A percentile compares a stretch with the other conserved stretches of the same genome.
phyloP scores from a whole-genome alignment of 225 moss, liverwort and hornwort genomes.

The Polytrichum formosum region DNA sequence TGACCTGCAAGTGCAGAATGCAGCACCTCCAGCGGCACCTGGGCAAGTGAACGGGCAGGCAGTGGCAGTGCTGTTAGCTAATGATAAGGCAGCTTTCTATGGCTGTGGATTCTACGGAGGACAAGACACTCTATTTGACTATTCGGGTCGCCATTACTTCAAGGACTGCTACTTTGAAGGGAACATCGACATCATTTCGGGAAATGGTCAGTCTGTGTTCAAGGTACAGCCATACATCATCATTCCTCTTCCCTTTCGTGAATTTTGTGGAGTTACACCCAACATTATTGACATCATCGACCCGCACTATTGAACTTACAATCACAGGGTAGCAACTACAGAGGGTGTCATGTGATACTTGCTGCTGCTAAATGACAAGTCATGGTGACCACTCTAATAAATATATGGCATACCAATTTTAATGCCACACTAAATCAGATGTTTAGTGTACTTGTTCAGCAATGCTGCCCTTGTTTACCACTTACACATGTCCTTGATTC shows the following conservation, averaged over 20 bases:
- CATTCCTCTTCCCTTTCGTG: too few species aligned
- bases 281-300: too few species aligned
- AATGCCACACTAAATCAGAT: too few species aligned
- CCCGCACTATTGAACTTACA: too few species aligned
- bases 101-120: slow-evolving; percentile 64
- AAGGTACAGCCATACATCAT: slow-evolving; percentile 29
- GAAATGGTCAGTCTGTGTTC: slow-evolving; percentile 64
- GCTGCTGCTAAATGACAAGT: too few species aligned
- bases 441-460: too few species aligned
- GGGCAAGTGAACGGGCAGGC: slow-evolving; percentile 63
- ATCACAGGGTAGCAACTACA: too few species aligned
- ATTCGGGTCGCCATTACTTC: slow-evolving; percentile 63
- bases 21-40: slow-evolving; percentile 47
- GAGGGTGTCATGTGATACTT: too few species aligned
- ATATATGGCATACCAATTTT: too few species aligned
- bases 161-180: slow-evolving; percentile 54
- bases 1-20: slow-evolving; percentile 27
- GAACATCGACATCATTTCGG: slow-evolving; percentile 68
- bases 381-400: too few species aligned
- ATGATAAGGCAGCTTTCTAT: slow-evolving; percentile 66
- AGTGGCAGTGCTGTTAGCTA: slow-evolving; percentile 53
- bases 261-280: too few species aligned
- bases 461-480: neutral
- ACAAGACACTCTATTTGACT: slow-evolving; percentile 71
- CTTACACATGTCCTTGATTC: neutral